phyloP scores from a whole-genome alignment of 108 stramenopile species.

The Nitzschia putrida region DNA sequence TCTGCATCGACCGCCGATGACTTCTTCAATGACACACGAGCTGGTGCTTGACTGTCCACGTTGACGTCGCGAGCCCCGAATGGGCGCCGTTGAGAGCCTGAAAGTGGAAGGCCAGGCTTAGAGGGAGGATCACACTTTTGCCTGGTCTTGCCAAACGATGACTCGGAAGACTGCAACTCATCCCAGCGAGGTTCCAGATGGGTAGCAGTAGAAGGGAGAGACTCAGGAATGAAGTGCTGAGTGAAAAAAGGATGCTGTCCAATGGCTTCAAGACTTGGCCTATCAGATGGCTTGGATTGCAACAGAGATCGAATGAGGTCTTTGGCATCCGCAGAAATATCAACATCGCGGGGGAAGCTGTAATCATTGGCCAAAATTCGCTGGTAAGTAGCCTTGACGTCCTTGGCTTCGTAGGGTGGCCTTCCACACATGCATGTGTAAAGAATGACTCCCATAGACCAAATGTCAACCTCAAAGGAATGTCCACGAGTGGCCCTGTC shows the following conservation, averaged over 20 bases:
- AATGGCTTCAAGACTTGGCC: constrained; percentile 80
- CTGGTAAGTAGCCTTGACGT: constrained; percentile 98
- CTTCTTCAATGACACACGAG: not conserved
- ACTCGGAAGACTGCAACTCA: constrained; percentile 45
- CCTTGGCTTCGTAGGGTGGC: constrained; percentile 96
- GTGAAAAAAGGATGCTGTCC: constrained; percentile 83
- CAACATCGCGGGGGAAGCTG: constrained; percentile 77
- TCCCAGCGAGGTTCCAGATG: constrained; percentile 72
- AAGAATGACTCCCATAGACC: constrained; percentile 97
- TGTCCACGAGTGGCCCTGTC: constrained; percentile 87
- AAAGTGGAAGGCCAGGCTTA: constrained; percentile 23
- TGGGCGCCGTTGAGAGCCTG: constrained; percentile 27
- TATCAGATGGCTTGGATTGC: constrained; percentile 82
- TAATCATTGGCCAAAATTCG: constrained; percentile 94
- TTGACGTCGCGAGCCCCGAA: constrained; percentile 39
- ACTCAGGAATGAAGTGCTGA: constrained; percentile 51
- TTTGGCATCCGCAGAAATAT: constrained; percentile 81
- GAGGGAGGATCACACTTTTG: not conserved
- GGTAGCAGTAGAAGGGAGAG: constrained; percentile 56
- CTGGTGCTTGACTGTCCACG: not conserved
- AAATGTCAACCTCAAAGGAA: constrained; percentile 96
- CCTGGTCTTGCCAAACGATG: not conserved
- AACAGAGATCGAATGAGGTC: constrained; percentile 88
- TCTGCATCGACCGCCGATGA: constrained; percentile 1
- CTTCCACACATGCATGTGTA: constrained; percentile 96